A percentile compares a stretch with the other conserved stretches of the same genome.
These are phyloP conservation scores for Plasmodium fragile DNA, from an alignment of 169 alveolate species.

Conservation along the genomic window DNA sequence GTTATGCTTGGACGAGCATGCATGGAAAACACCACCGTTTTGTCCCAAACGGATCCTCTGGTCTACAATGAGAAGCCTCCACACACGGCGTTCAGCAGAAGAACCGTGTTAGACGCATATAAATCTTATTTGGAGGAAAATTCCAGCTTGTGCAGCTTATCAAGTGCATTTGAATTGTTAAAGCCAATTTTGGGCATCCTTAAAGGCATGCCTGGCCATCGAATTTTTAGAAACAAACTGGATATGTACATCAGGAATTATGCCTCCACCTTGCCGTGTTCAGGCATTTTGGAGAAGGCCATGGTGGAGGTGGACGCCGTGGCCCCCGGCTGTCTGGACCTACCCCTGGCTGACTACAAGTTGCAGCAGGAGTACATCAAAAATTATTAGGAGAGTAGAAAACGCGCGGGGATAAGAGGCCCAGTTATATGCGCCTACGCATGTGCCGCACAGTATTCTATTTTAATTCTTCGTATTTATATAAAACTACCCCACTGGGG, in stretches of 20 bases:
- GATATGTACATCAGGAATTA: conserved; percentile 60
- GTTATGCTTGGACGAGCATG: conserved; percentile 91
- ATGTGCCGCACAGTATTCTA: neutral
- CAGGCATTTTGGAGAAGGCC: conserved; percentile 59
- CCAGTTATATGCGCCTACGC: neutral
- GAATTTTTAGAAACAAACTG: conserved; percentile 78
- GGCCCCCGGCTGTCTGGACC: conserved; percentile 64
- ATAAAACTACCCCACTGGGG: neutral
- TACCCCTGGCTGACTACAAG: conserved; percentile 20
- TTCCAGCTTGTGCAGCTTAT: conserved; percentile 45
- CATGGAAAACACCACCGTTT: conserved; percentile 87
- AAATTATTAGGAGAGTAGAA: conserved; percentile 6
- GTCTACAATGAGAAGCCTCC: conserved; percentile 79
- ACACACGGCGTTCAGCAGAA: conserved; percentile 78
- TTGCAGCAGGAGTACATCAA: conserved; percentile 51
- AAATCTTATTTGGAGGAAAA: conserved; percentile 44
- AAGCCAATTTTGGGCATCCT: conserved; percentile 88
- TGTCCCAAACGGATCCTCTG: conserved; percentile 83
- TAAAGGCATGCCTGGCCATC: conserved; percentile 86
- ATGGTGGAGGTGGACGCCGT: conserved; percentile 37
- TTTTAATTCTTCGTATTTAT: neutral
- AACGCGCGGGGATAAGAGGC: neutral
- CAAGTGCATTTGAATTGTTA: conserved; percentile 80
- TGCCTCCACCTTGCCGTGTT: conserved; percentile 36
- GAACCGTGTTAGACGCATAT: conserved; percentile 83